Percentiles rank a stretch among this genome's conserved stretches.
Conservation (phyloP, 495 filamentous ascomycete species). For the Penicillium verhagenii region DNA sequence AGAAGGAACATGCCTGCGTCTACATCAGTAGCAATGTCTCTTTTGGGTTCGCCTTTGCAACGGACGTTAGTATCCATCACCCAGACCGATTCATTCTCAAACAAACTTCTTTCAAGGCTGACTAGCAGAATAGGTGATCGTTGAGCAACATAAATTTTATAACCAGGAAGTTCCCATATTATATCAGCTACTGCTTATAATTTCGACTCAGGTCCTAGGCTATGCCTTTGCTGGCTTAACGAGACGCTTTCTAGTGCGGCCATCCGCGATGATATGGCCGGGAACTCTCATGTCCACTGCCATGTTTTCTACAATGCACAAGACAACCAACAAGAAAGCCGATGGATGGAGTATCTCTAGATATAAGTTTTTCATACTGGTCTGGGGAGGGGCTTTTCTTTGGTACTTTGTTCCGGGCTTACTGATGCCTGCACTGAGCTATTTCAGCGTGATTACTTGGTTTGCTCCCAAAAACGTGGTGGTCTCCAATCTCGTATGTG, state of each 20-base stretch:
- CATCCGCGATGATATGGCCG: constrained; percentile 67
- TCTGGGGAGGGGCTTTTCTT: constrained; percentile 61
- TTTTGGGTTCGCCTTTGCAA: constrained; percentile 79
- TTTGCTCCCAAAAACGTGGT: constrained; percentile 78
- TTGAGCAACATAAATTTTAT: constrained; percentile 85
- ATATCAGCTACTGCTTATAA: constrained; percentile 78
- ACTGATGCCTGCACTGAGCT: constrained; percentile 80
- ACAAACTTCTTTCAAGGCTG: not conserved
- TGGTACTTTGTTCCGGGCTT: constrained; percentile 85
- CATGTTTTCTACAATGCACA: constrained; percentile 85
- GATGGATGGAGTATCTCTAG: constrained; percentile 80
- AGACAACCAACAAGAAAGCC: constrained; percentile 73
- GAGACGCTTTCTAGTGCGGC: constrained; percentile 67
- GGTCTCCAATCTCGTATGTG: constrained; percentile 23
- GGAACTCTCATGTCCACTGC: constrained; percentile 81
- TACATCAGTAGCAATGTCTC: constrained; percentile 89
- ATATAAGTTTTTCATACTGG: constrained; percentile 75
- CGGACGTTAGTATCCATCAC: constrained; percentile 41
- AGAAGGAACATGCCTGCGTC: constrained; percentile 83
- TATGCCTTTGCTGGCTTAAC: constrained; percentile 82
- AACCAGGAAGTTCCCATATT: constrained; percentile 68
- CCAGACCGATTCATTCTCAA: too few relatives aligned
- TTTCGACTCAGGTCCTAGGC: constrained; percentile 82
- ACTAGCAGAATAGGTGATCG: constrained; percentile 48
- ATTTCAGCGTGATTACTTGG: constrained; percentile 88